Percentiles rank a stretch among this genome's conserved stretches.
These are phyloP conservation scores for Pseudomassariella vexata DNA, from an alignment of 2,329 filamentous ascomycete genomes.

Conservation along the genomic window DNA sequence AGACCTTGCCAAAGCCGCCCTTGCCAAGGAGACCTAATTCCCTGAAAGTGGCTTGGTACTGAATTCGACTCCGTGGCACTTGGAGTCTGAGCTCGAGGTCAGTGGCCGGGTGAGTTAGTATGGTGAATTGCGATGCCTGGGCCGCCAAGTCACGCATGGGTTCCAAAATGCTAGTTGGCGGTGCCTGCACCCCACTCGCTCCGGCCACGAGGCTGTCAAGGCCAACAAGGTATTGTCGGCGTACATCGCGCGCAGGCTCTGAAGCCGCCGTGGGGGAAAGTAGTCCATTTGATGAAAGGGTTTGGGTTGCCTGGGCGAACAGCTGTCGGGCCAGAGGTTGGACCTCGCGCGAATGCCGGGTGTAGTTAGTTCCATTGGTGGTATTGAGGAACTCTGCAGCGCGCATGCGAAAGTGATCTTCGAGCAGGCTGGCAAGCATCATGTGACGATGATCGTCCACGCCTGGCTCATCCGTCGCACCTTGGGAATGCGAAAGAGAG, in stretches of 20 bases:
- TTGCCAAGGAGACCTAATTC: conserved; percentile 22
- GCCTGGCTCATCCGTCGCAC: conserved; percentile 8
- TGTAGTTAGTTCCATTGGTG: conserved; percentile 13
- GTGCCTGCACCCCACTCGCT: conserved; percentile 9
- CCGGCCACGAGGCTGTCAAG: conserved; percentile 23
- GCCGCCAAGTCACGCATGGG: conserved; percentile 17
- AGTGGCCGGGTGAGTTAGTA: conserved; percentile 15
- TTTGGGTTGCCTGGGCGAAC: conserved; percentile 17
- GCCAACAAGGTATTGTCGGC: conserved; percentile 21
- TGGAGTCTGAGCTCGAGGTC: conserved; percentile 16
- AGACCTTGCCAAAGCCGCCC: conserved; percentile 27
- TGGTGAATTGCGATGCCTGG: conserved; percentile 14
- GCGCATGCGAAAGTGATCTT: conserved; percentile 21
- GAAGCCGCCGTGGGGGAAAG: conserved; percentile 13
- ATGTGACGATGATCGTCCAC: conserved; percentile 24
- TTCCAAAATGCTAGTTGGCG: conserved; percentile 8
- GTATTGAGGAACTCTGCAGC: conserved; percentile 21
- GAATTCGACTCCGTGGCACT: conserved; percentile 13
- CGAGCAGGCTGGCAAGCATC: conserved; percentile 25
- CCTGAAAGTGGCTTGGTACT: conserved; percentile 22
- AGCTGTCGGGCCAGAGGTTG: conserved; percentile 17
- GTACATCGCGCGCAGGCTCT: conserved; percentile 11
- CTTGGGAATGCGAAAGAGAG: background rate
- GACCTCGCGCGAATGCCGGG: conserved; percentile 20
- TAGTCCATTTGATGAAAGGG: conserved; percentile 18